Evolutionary conservation across 805 yeast genomes (phyloP).

Genomic region (Zygosaccharomyces kombuchaensis): DNA sequence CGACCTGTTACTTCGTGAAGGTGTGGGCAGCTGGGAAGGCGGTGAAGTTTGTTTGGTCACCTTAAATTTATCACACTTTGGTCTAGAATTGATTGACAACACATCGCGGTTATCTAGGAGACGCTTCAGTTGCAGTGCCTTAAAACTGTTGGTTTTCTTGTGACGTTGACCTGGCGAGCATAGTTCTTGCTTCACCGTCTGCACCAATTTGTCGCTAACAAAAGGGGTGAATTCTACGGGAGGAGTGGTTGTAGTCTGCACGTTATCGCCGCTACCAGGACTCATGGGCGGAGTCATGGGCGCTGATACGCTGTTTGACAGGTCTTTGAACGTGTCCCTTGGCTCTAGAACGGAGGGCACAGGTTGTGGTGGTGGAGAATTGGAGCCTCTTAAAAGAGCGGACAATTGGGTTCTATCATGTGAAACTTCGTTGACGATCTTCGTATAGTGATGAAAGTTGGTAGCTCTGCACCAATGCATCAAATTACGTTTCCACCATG

Average conservation of each 20-base stretch:
- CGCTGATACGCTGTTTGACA: conserved; percentile 13
- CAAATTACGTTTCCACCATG: conserved; percentile 32
- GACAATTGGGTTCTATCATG: conserved; percentile 15
- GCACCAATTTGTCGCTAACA: conserved; percentile 29
- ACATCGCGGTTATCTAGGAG: conserved; percentile 31
- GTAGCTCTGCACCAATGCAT: conserved; percentile 34
- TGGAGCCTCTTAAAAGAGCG: conserved; percentile 7
- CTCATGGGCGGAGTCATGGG: conserved; percentile 36
- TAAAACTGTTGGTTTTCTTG: conserved; percentile 36
- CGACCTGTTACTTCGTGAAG: conserved; percentile 8
- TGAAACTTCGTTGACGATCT: conserved; percentile 21
- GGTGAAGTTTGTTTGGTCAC: conserved; percentile 9
- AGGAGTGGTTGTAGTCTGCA: not conserved
- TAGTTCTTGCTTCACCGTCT: conserved; percentile 26
- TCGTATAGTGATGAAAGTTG: conserved; percentile 30
- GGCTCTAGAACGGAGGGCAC: conserved; percentile 30
- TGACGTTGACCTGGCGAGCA: conserved; percentile 16
- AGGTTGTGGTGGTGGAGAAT: not conserved
- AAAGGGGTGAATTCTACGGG: conserved; percentile 23
- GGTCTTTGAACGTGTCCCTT: conserved; percentile 27
- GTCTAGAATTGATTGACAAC: conserved; percentile 25
- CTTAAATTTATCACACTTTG: conserved; percentile 12
- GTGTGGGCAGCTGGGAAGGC: conserved; percentile 4
- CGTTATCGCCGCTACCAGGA: conserved; percentile 11
- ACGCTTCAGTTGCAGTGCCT: conserved; percentile 34